Conservation (phyloP, 192 early-diverging fungal species). For the Umbelopsis vinacea region DNA sequence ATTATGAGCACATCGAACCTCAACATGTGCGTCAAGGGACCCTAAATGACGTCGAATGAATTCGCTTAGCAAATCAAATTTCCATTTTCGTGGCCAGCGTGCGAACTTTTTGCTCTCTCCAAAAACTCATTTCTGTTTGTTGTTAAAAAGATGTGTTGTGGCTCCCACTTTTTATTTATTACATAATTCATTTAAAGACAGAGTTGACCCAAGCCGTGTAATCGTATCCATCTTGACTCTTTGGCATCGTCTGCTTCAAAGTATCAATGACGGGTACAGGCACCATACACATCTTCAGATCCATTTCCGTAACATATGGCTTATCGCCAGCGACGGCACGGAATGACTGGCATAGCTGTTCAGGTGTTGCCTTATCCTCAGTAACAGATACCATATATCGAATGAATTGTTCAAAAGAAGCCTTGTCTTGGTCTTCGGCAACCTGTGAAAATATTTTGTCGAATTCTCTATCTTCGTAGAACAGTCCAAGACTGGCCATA, state of each 20-base stretch:
- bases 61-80: too few relatives aligned
- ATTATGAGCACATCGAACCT: conserved; percentile 10
- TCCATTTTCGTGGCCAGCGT: too few relatives aligned
- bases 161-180: neutral
- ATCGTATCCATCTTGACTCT: conserved; percentile 70
- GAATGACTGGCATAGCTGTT: conserved; percentile 88
- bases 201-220: conserved; percentile 72
- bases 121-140: neutral
- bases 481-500: conserved; percentile 76
- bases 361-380: conserved; percentile 88
- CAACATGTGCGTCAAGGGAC: too few relatives aligned
- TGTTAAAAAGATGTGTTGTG: neutral
- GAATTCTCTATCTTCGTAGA: conserved; percentile 79
- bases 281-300: conserved; percentile 82
- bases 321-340: conserved; percentile 84
- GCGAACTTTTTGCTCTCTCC: too few relatives aligned
- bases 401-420: conserved; percentile 90
- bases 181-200: conserved; percentile 55
- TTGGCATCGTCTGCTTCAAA: conserved; percentile 78
- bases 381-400: conserved; percentile 82
- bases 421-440: conserved; percentile 62
- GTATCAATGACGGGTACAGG: conserved; percentile 73
- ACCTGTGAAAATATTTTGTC: conserved; percentile 66
- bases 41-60: too few relatives aligned
- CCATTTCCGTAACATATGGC: conserved; percentile 83